A percentile compares a stretch with the other conserved stretches of the same genome.
Evolutionary conservation across 345 rosid species (phyloP).

Genomic region (Cochlearia excelsa): DNA sequence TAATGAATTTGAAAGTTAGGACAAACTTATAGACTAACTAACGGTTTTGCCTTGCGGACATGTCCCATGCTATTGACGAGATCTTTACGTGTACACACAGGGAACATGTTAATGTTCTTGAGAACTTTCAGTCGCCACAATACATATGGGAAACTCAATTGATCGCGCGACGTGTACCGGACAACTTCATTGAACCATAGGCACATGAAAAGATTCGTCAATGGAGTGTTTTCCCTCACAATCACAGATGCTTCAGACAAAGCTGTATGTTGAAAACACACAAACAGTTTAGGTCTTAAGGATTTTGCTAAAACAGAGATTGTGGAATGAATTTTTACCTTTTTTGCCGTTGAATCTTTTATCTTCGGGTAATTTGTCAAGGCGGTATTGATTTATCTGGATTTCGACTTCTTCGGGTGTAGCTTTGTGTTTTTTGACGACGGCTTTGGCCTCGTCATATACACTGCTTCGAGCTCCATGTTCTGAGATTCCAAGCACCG

Average conservation of each 20-base stretch:
- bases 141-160: conserved; percentile 87
- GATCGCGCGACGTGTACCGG: conserved; percentile 89
- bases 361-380: conserved; percentile 71
- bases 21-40: conserved; percentile 23
- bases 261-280: conserved; percentile 46
- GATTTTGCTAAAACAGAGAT: too few relatives aligned
- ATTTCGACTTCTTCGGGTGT: conserved; percentile 84
- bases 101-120: conserved; percentile 72
- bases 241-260: conserved; percentile 86
- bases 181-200: conserved; percentile 98
- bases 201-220: conserved; percentile 80
- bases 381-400: conserved; percentile 64
- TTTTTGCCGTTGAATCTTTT: conserved; percentile 78
- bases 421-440: conserved; percentile 84
- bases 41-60: conserved; percentile 80
- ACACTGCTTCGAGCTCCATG: conserved; percentile 96
- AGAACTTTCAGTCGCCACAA: conserved; percentile 76
- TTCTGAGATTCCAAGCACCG: conserved; percentile 82
- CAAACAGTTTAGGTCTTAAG: not conserved
- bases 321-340: conserved; percentile 38
- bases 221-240: conserved; percentile 75
- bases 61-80: conserved; percentile 93
- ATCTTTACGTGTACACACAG: conserved; percentile 89
- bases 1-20: conserved; percentile 6
- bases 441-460: conserved; percentile 93